Base-by-base conservation (phyloP, 2,329 filamentous ascomycete species). In the Fusarium zealandicum region DNA sequence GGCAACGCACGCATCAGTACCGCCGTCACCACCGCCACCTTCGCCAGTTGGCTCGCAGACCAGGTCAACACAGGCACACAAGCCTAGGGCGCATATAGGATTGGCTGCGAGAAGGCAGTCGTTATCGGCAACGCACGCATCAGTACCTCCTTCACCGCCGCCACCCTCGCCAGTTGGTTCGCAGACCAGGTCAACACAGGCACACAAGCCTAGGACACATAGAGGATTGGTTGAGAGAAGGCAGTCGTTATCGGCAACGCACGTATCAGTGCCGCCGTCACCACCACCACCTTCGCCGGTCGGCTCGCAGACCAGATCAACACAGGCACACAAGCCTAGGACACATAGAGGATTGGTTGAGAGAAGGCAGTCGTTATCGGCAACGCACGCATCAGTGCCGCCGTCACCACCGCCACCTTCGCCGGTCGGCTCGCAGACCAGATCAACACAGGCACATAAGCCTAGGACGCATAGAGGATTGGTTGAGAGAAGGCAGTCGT, bases 401-500 rank as follows among this genome's bases (percentile, higher is more conserved):
- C n/a, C n/a, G n/a, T n/a, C n/a, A n/a, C n/a, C n/a, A n/a, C n/a
- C n/a, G n/a, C n/a, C n/a, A 3, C 13, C 28, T 31, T 4, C 2
- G 5, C 32, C n/a, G 14, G n/a, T 35, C 14, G 3, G 43, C 16
- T 59, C 49, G 1, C 56, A 59, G 1, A 54, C 17, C 6, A 50
- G 14, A 1, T 59, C 43, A 6, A 59, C 10, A 6, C 56, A 59
- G 1, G 39, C 49, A 5, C 49, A 38, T 3, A 59, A n/a, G 0
- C 56, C 56, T 5, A 59, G n/a, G 10, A 38, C 44, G 10, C 13
- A 14, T 14, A n/a, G n/a, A n/a, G n/a, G n/a, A n/a, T n/a, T n/a
- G n/a, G n/a, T n/a, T n/a, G n/a, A n/a, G n/a, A n/a, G n/a, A n/a
- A n/a, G n/a, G n/a, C n/a, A n/a, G n/a, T n/a, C n/a, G n/a, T n/a